Percentiles rank a stretch among this genome's conserved stretches.
Conservation (phyloP, 208 protist species). For the Leishmania aethiopica region DNA sequence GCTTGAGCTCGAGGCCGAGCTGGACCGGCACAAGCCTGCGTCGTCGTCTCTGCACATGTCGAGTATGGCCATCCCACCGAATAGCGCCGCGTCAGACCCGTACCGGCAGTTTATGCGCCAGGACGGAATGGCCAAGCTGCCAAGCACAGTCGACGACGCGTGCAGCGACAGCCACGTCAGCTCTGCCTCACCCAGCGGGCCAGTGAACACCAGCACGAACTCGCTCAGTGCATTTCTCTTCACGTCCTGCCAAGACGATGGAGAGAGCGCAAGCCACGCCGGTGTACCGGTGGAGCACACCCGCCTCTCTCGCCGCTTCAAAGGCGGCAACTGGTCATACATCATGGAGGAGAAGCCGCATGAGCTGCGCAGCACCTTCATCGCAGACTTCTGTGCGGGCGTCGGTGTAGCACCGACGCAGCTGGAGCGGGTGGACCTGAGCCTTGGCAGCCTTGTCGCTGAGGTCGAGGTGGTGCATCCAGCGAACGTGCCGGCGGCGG, state of each 20-base stretch:
- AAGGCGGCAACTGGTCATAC: constrained; percentile 56
- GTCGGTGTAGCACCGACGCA: constrained; percentile 47
- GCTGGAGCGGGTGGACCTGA: constrained; percentile 34
- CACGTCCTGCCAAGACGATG: neutral
- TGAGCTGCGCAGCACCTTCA: constrained; percentile 43
- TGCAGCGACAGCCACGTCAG: constrained; percentile 2
- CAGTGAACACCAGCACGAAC: neutral
- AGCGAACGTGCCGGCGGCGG: constrained; percentile 25
- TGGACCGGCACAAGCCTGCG: neutral
- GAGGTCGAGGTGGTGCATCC: constrained; percentile 51
- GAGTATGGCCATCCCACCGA: neutral
- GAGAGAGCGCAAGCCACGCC: neutral
- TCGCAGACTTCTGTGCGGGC: constrained; percentile 47
- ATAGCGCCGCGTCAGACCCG: neutral
- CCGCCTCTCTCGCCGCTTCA: constrained; percentile 37
- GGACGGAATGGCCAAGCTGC: constrained; percentile 14
- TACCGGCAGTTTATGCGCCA: constrained; percentile 16
- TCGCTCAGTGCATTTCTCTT: constrained; percentile 1
- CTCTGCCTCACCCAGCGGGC: neutral
- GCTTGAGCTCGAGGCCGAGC: constrained; percentile 10
- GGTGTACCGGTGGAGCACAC: constrained; percentile 18
- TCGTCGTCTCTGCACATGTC: neutral
- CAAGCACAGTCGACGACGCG: constrained; percentile 1
- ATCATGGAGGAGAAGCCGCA: constrained; percentile 53
- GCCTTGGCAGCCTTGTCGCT: constrained; percentile 31